Conservation (phyloP, 106 monocot genomes). For the Narthecium ossifragum region DNA sequence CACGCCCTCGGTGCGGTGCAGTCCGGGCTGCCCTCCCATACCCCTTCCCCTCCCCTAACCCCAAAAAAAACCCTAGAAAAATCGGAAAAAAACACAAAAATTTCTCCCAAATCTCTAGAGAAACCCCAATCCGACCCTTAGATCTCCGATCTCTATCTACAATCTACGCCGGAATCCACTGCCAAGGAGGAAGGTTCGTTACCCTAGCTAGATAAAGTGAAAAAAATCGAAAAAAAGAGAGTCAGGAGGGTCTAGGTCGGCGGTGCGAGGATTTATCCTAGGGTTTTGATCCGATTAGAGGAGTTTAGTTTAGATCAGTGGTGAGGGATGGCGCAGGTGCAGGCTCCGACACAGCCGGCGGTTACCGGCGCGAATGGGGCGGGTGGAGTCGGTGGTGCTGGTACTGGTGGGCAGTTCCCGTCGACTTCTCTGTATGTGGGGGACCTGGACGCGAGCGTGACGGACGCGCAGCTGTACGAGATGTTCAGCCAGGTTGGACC, state of each 20-base stretch:
- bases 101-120: background rate
- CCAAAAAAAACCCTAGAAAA: background rate
- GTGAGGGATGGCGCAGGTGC: conserved; percentile 23
- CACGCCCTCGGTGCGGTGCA: background rate
- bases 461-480: conserved; percentile 73
- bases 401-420: conserved; percentile 10
- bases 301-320: too few species aligned
- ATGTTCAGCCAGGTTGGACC: conserved; percentile 57
- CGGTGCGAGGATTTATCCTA: too few species aligned
- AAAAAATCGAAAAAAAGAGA: background rate
- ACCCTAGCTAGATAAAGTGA: background rate
- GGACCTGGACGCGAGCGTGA: conserved; percentile 66
- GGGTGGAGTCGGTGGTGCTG: background rate
- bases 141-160: background rate
- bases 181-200: too few species aligned
- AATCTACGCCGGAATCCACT: too few species aligned
- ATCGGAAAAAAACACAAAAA: background rate
- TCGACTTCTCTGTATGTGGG: conserved; percentile 60
- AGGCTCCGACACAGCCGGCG: conserved; percentile 9
- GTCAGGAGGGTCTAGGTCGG: background rate
- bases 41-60: background rate
- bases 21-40: background rate
- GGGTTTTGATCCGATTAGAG: too few species aligned
- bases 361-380: background rate
- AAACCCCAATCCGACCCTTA: background rate